Conservation (phyloP, 2,329 filamentous ascomycete genomes). For the Stachybotrys echinatus region DNA sequence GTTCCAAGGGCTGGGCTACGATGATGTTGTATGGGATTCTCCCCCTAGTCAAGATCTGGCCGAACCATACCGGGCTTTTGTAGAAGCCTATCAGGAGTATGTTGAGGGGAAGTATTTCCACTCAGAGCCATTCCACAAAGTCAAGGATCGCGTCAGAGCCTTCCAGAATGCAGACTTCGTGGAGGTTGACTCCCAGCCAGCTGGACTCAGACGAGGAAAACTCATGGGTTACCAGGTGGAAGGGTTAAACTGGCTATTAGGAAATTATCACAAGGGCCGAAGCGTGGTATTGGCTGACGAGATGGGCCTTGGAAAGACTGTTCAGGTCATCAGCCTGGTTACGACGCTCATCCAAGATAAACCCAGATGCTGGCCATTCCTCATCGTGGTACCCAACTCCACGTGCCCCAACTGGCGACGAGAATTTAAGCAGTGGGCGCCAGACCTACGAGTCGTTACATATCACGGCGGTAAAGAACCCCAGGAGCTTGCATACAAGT, state of each 20-base stretch:
- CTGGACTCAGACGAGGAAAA: slow-evolving; percentile 67
- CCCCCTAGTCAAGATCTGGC: slow-evolving; percentile 62
- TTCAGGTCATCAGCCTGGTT: slow-evolving; percentile 83
- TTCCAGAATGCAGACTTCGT: slow-evolving; percentile 63
- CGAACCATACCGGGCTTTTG: slow-evolving; percentile 73
- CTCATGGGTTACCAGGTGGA: slow-evolving; percentile 93
- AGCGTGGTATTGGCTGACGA: slow-evolving; percentile 94
- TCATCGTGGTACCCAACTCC: slow-evolving; percentile 89
- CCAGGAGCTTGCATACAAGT: slow-evolving; percentile 70
- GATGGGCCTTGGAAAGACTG: slow-evolving; percentile 97
- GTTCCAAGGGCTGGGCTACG: slow-evolving; percentile 86
- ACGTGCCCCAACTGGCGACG: slow-evolving; percentile 97
- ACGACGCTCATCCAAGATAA: slow-evolving; percentile 63
- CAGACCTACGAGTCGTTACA: slow-evolving; percentile 79
- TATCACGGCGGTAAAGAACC: slow-evolving; percentile 77
- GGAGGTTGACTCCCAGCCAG: slow-evolving; percentile 67
- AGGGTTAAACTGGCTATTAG: slow-evolving; percentile 91
- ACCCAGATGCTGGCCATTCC: slow-evolving; percentile 81
- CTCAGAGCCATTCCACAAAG: slow-evolving; percentile 46
- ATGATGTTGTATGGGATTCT: slow-evolving; percentile 85
- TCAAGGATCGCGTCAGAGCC: slow-evolving; percentile 64
- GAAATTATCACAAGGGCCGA: slow-evolving; percentile 75
- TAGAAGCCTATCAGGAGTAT: slow-evolving; percentile 80
- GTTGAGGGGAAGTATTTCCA: slow-evolving; percentile 70
- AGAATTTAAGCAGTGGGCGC: slow-evolving; percentile 92